phyloP scores from a whole-genome alignment of 2,329 filamentous ascomycete genomes.

The Alternaria rosae region DNA sequence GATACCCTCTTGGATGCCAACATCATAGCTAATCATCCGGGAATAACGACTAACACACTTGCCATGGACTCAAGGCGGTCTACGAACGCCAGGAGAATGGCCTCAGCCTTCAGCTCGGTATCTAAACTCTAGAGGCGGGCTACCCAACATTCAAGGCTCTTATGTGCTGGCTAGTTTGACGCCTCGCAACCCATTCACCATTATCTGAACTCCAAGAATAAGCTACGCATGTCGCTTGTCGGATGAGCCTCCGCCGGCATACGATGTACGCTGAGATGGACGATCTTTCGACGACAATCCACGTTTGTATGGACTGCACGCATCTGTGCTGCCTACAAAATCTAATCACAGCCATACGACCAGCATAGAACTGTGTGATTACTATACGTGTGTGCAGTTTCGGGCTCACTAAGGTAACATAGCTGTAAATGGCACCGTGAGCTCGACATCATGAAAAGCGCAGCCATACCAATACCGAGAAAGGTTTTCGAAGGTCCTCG shows the following conservation, averaged over 20 bases:
- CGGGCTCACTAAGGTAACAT: too few species aligned
- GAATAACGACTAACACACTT: not conserved
- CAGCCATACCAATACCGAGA: too few species aligned
- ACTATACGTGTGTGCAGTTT: not conserved
- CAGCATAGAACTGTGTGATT: not conserved
- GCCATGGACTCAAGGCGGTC: not conserved
- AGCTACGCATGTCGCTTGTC: not conserved
- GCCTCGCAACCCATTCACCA: not conserved
- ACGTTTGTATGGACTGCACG: not conserved
- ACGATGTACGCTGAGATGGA: not conserved
- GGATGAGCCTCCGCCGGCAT: not conserved
- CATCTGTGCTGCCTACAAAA: not conserved
- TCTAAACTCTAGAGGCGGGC: not conserved
- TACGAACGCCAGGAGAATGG: not conserved
- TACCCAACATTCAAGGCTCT: not conserved
- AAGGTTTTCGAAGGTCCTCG: too few species aligned
- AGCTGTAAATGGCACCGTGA: too few species aligned
- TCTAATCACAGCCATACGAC: not conserved
- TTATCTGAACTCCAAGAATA: not conserved
- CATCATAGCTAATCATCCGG: too few species aligned
- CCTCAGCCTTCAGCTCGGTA: not conserved
- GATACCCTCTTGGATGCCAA: accelerated
- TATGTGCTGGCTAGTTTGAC: not conserved
- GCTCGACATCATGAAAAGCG: too few species aligned
- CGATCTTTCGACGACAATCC: not conserved